Base-by-base conservation (phyloP, 768 basidiomycete species). In the Serendipita indica region DNA sequence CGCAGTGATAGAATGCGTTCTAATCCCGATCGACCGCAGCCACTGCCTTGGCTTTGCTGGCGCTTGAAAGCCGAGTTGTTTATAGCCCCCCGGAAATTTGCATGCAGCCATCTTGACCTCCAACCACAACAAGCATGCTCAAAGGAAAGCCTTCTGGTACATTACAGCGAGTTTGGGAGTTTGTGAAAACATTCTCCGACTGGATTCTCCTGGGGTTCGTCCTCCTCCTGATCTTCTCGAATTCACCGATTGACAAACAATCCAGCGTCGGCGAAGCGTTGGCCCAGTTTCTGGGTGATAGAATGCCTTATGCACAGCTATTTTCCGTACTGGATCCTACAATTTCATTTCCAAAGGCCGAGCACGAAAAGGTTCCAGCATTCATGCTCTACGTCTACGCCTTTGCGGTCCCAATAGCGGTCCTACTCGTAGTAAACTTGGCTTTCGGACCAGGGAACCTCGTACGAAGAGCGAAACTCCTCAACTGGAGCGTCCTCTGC, bases 291-390 rank as follows among this genome's bases (percentile, higher is more conserved):
- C 20, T 54, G 7, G 20, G 20, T 16, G 20, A 54, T 54, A 20
- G 49, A 12, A 12, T 3, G 10, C 49, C 49, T 7, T 54, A 27
- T 30, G 49, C 20, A n/a, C 49, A 54, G 30, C 10, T 54, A 4
- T 54, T 54, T 30, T 54, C 49, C 49, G 49, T 54, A 22, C 30
- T 54, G 10, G 49, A 54, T 54, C 16, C 49, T 10, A 54, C 16
- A 1, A 54, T 54, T 5, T 54, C 49, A 7, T 54, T 54, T 27
- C 49, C 49, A 4, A 54, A 27, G 22, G 49, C 20, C 30, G 49
- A n/a, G 2, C 16, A 54, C 22, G 49, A 54, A 2, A 54, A 32
- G 49, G 49, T 54, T 16, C 20, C 49, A 54, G 30, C 4, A 30
- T 54, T 28, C 1, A 16, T 54, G 1, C 20, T 54, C 49, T 20